Evolutionary conservation across 345 rosid genomes (phyloP).

Genomic region (Rhizophora apiculata): DNA sequence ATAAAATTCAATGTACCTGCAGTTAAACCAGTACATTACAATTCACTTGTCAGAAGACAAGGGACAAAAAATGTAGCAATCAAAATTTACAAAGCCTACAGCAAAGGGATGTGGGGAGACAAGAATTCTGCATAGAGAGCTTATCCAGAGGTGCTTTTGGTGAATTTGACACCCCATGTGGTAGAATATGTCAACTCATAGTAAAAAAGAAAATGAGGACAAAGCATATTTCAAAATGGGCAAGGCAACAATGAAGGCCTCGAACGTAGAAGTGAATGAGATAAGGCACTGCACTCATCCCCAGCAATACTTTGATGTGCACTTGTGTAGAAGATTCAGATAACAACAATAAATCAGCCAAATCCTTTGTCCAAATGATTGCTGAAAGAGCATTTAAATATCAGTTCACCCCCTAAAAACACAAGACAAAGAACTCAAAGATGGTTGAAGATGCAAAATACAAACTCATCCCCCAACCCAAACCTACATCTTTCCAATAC

Average conservation of each 20-base stretch:
- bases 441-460: background rate
- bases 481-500: too few relatives aligned
- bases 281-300: constrained; percentile 7
- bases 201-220: constrained; percentile 19
- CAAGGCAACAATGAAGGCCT: constrained; percentile 12
- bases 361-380: constrained; percentile 11
- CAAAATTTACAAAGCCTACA: constrained; percentile 54
- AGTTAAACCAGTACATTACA: constrained; percentile 26
- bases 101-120: constrained; percentile 58
- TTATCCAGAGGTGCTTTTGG: constrained; percentile 74
- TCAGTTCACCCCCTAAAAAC: background rate
- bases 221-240: constrained; percentile 3
- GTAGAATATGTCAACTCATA: constrained; percentile 53
- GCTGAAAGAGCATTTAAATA: background rate
- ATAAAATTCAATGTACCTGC: constrained; percentile 93
- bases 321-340: constrained; percentile 14
- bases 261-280: background rate
- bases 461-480: background rate
- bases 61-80: constrained; percentile 12
- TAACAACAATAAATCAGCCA: constrained; percentile 16
- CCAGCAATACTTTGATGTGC: constrained; percentile 15
- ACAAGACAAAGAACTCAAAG: background rate
- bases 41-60: constrained; percentile 37
- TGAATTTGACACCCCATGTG: constrained; percentile 53
- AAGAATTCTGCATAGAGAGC: constrained; percentile 62